Conservation (phyloP, 495 filamentous ascomycete species). For the Penicillium egyptiacum region DNA sequence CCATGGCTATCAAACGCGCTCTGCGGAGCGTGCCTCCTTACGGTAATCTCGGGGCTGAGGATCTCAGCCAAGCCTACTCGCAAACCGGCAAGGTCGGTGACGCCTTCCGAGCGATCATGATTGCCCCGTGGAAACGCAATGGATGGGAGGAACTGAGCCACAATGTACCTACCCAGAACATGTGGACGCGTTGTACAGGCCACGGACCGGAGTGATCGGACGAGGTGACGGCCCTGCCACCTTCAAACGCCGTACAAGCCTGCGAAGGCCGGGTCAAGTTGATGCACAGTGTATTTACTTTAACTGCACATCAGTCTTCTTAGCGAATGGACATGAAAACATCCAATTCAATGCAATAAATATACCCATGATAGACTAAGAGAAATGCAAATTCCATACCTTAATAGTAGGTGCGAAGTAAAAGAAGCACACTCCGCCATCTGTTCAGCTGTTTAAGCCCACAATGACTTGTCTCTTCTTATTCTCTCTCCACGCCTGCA, state of each 20-base stretch:
- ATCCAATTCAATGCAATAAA: not conserved
- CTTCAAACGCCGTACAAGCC: constrained; percentile 70
- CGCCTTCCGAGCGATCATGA: constrained; percentile 72
- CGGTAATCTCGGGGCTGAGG: constrained; percentile 64
- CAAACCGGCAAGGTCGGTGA: constrained; percentile 69
- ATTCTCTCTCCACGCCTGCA: constrained; percentile 26
- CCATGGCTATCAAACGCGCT: constrained; percentile 83
- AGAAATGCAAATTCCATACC: constrained; percentile 15
- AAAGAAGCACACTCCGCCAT: not conserved
- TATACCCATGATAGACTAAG: not conserved
- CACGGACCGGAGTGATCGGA: not conserved
- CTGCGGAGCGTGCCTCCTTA: constrained; percentile 66
- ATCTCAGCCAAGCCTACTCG: constrained; percentile 73
- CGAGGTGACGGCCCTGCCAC: constrained; percentile 51
- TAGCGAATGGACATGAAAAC: not conserved
- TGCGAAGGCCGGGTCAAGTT: constrained; percentile 59
- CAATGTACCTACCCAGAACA: constrained; percentile 23
- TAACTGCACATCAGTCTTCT: constrained; percentile 15
- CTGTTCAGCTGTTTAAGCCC: constrained; percentile 4
- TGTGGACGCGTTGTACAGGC: not conserved
- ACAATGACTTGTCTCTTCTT: constrained; percentile 5
- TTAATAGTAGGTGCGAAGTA: not conserved
- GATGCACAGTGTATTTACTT: constrained; percentile 28
- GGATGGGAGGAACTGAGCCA: constrained; percentile 61
- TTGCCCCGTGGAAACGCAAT: constrained; percentile 72